Percentiles rank a stretch among this genome's conserved stretches.
These are phyloP conservation scores for Aspergillus aculeatinus DNA, from an alignment of 2,329 filamentous ascomycete genomes.

Conservation along the genomic window DNA sequence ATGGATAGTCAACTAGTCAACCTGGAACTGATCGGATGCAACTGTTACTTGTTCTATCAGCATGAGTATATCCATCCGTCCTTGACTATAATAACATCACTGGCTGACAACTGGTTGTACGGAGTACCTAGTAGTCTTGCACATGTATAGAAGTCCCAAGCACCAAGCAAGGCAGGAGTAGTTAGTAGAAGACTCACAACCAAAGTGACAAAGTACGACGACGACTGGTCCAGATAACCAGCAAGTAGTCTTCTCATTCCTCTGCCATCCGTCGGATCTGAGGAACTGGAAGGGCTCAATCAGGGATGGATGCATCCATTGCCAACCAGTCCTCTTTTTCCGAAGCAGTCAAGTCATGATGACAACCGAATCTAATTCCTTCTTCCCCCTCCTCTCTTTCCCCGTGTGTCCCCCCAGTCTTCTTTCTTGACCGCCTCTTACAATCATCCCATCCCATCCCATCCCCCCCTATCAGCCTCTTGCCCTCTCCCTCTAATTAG, in stretches of 20 bases:
- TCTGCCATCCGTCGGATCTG: neutral
- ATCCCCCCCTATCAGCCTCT: too few relatives aligned
- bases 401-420: neutral
- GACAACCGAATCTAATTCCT: slow-evolving; percentile 11
- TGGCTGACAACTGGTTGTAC: too few relatives aligned
- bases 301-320: slow-evolving; percentile 1
- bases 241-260: neutral
- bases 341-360: slow-evolving; percentile 14
- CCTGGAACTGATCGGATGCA: neutral
- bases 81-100: too few relatives aligned
- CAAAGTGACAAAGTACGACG: neutral
- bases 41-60: too few relatives aligned
- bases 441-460: neutral
- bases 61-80: too few relatives aligned
- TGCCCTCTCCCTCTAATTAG: neutral
- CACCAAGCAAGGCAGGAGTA: neutral
- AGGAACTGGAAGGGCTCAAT: neutral
- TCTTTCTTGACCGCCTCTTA: slow-evolving; percentile 22
- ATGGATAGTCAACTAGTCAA: neutral
- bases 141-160: neutral
- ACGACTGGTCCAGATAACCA: neutral
- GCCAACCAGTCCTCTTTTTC: slow-evolving; percentile 6
- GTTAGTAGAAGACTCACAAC: neutral
- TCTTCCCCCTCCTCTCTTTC: neutral
- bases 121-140: too few relatives aligned